Conservation (phyloP, 495 filamentous ascomycete genomes). For the Sphaerosporella brunnea region DNA sequence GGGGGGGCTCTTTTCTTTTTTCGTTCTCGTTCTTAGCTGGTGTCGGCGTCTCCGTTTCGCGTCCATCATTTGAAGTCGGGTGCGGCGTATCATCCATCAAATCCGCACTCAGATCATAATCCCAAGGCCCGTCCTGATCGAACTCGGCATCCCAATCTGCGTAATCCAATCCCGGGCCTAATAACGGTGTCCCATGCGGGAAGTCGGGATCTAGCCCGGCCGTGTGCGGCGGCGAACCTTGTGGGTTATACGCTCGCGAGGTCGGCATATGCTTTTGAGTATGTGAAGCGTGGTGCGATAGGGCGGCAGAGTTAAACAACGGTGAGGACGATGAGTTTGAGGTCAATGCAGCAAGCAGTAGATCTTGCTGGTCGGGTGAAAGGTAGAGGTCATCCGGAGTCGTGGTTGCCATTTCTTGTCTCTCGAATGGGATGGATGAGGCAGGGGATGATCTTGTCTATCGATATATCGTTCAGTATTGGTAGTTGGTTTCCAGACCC, state of each 20-base stretch:
- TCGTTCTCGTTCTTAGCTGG: constrained; percentile 32
- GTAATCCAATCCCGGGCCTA: constrained; percentile 58
- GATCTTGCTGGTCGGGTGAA: constrained; percentile 70
- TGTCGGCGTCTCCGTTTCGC: constrained; percentile 40
- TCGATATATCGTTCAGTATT: too few relatives aligned
- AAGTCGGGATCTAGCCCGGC: constrained; percentile 13
- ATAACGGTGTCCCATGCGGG: constrained; percentile 55
- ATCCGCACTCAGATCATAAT: constrained; percentile 38
- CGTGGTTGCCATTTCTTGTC: constrained; percentile 2
- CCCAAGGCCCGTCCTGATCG: constrained; percentile 45
- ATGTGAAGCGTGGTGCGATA: constrained; percentile 9
- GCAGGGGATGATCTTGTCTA: too few relatives aligned
- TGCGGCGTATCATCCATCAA: constrained; percentile 6
- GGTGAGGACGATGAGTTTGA: constrained; percentile 40
- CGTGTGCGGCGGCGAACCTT: constrained; percentile 23
- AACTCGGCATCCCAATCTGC: constrained; percentile 38
- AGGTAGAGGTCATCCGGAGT: constrained; percentile 38
- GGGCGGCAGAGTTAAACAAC: constrained; percentile 25
- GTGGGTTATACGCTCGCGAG: constrained; percentile 9
- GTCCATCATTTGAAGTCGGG: constrained; percentile 30
- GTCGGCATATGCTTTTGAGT: constrained; percentile 15
- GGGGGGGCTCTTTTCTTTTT: constrained; percentile 62
- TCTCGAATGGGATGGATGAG: too few relatives aligned
- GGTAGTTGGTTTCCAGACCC: too few relatives aligned
- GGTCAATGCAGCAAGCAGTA: constrained; percentile 70